A percentile compares a stretch with the other conserved stretches of the same genome.
These are phyloP conservation scores for Leccinellum luteum DNA, from an alignment of 768 basidiomycete species.

Conservation along the genomic window DNA sequence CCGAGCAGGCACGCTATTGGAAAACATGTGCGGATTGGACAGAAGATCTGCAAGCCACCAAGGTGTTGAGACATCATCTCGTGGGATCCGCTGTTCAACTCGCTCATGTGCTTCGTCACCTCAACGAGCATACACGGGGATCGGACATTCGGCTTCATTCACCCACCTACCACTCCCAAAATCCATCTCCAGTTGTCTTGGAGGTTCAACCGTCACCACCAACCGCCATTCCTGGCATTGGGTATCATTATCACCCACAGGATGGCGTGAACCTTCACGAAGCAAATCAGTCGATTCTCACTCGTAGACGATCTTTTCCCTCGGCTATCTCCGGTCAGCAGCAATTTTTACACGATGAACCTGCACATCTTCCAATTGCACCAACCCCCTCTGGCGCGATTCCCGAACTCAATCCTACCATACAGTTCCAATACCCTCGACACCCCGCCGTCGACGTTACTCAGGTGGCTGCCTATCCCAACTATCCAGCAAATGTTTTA, in stretches of 20 bases:
- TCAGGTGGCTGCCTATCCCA: slow-evolving; percentile 18
- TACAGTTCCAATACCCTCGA: slow-evolving; percentile 17
- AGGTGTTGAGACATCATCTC: slow-evolving; percentile 61
- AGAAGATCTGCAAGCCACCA: slow-evolving; percentile 65
- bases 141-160: slow-evolving; percentile 37
- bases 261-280: slow-evolving; percentile 18
- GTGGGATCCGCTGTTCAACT: slow-evolving; percentile 63
- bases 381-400: slow-evolving; percentile 8
- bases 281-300: slow-evolving; percentile 16
- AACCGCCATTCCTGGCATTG: slow-evolving; percentile 28
- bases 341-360: slow-evolving; percentile 8
- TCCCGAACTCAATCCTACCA: slow-evolving; percentile 7
- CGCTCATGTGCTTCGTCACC: slow-evolving; percentile 49
- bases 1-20: slow-evolving; percentile 46
- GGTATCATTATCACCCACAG: slow-evolving; percentile 30
- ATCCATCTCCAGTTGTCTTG: slow-evolving; percentile 31
- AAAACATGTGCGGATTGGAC: slow-evolving; percentile 74
- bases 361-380: slow-evolving; percentile 8
- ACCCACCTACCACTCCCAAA: slow-evolving; percentile 34
- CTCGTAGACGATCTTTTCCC: slow-evolving; percentile 34
- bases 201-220: slow-evolving; percentile 42
- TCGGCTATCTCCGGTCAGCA: slow-evolving; percentile 8
- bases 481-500: slow-evolving; percentile 9
- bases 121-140: slow-evolving; percentile 34
- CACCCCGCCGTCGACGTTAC: slow-evolving; percentile 5